Evolutionary conservation across 306 rosid genomes (phyloP).

Genomic region (Ceratonia siliqua): DNA sequence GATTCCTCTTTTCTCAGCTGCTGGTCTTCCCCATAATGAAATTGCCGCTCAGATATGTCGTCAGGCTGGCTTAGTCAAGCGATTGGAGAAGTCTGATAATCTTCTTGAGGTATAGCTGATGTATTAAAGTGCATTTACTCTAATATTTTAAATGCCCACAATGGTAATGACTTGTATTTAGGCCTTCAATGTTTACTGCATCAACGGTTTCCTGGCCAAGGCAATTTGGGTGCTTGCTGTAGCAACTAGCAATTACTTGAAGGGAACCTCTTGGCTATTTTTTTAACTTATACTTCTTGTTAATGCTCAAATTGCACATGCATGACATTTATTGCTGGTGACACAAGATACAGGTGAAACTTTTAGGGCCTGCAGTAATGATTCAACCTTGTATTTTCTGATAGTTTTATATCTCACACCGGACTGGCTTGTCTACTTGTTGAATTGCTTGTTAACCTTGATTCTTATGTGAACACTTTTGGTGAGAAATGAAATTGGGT

Average conservation of each 20-base stretch:
- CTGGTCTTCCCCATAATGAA: constrained; percentile 99
- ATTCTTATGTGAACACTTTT: neutral
- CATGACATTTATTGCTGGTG: constrained; percentile 15
- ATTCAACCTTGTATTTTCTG: too few relatives aligned
- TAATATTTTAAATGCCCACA: neutral
- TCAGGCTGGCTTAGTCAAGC: constrained; percentile 98
- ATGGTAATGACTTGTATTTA: constrained; percentile 13
- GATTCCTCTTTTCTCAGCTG: constrained; percentile 99
- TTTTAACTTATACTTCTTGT: neutral
- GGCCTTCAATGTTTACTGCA: constrained; percentile 15
- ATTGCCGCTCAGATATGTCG: constrained; percentile 99
- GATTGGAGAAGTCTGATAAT: constrained; percentile 82
- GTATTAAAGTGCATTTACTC: constrained; percentile 13
- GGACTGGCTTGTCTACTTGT: neutral
- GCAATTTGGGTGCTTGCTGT: neutral
- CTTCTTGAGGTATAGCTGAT: constrained; percentile 78
- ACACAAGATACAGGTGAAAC: neutral
- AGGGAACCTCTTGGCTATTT: neutral
- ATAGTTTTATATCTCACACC: neutral
- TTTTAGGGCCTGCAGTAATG: neutral
- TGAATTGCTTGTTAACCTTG: neutral
- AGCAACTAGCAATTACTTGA: neutral
- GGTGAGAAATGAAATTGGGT: neutral
- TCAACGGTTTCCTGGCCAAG: neutral
- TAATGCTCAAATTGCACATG: neutral